A percentile compares a stretch with the other conserved stretches of the same genome.
Evolutionary conservation across 306 rosid species (phyloP).

Genomic region (Leucaena leucocephala): DNA sequence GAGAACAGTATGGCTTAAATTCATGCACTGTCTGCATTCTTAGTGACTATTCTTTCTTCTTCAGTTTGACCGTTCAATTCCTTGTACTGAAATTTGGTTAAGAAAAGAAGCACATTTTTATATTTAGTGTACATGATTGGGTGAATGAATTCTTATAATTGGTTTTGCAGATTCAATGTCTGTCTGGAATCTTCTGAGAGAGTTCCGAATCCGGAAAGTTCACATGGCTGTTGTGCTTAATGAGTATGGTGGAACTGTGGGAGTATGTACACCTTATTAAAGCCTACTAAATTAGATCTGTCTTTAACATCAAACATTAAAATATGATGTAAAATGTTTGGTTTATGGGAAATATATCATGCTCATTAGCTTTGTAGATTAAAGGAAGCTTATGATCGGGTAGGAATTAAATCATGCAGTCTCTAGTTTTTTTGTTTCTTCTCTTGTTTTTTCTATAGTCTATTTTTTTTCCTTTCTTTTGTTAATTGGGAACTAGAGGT

Average conservation of each 20-base stretch:
- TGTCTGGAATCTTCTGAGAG: constrained; percentile 99
- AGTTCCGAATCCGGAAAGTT: constrained; percentile 95
- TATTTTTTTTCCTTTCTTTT: neutral
- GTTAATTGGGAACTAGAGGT: constrained; percentile 22
- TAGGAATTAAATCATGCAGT: constrained; percentile 19
- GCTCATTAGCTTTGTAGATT: constrained; percentile 21
- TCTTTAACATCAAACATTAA: constrained; percentile 26
- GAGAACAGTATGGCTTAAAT: neutral
- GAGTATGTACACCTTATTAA: constrained; percentile 60
- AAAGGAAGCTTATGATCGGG: constrained; percentile 2
- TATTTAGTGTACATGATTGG: constrained; percentile 7
- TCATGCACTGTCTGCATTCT: neutral
- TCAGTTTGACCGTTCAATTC: neutral
- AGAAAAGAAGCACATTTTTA: constrained; percentile 14
- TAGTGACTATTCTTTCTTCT: constrained; percentile 4
- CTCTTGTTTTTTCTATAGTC: neutral
- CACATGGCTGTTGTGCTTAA: constrained; percentile 99
- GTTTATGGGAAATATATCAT: constrained; percentile 1
- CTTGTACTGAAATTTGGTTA: constrained; percentile 26
- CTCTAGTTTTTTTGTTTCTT: neutral
- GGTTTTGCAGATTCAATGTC: constrained; percentile 95
- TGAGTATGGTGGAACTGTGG: constrained; percentile 99
- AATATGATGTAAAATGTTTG: constrained; percentile 23
- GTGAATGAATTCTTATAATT: constrained; percentile 38
- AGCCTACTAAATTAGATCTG: constrained; percentile 28